Evolutionary conservation across 176 grass and related monocot genomes (phyloP), one percentile per base, ranked within the genome.

Genomic region (Avena insularis): DNA sequence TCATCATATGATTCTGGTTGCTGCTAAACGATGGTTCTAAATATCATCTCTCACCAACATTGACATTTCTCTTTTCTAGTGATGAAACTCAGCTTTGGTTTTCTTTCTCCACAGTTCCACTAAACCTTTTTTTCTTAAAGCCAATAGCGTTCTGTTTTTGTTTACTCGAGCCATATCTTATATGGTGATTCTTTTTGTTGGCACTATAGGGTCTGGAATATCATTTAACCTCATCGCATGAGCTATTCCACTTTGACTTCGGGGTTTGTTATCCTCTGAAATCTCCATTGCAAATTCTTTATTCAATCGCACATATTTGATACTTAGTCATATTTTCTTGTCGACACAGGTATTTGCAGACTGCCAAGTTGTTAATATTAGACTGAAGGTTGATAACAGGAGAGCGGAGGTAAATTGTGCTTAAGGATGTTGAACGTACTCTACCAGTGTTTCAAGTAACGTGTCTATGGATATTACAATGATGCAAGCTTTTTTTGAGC

Each of bases 221-320:
- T 88, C 97, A 98, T 68, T 91, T 98, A 75, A 93, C 83, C 65
- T 89, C 97, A 71, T 96, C 83, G 5, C 97, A 98, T 89, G 92
- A 96, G 82, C 79, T 94, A 58, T 94, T 98, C 89, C 88, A 89
- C 84, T 98, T 90, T 91, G 94, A 96, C 80, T 96, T 98, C 78
- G 93, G 85, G 97, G 97, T 99, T 90, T 87, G 97, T 96, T 87
- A 93, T 88, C 85, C 81, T 88, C 80, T 88, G 38, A 14, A 87
- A 81, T 91, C 55, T 91, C 74, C 12, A 79, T 75, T 49, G 29
- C 38, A 56, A 72, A 71, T 33, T 55, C 6, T 38, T 38, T 82
- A 14, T 87, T 88, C 45, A 51, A 49, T 84, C 46, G 5, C 9
- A 45, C 72, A 76, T 33, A 46, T 50, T 80, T 82, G 31, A 86